Percentiles rank a stretch among this genome's conserved stretches.
Evolutionary conservation across 257 asterid species (phyloP).

Genomic region (Anisodus acutangulus): DNA sequence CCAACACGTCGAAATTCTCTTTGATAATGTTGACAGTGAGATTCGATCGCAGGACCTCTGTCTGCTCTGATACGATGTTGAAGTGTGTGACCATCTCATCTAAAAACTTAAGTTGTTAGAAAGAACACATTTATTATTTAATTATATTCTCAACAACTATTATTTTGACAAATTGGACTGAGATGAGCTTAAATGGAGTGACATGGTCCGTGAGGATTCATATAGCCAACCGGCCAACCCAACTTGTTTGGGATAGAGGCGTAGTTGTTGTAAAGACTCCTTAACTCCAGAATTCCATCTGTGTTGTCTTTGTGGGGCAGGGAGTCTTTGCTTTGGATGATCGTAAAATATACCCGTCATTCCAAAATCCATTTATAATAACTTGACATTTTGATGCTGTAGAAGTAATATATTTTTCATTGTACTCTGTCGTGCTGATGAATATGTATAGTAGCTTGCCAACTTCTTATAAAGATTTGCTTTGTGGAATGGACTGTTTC

Average conservation of each 20-base stretch:
- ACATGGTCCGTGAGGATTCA: not conserved
- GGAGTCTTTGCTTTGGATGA: not conserved
- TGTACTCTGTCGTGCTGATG: not conserved
- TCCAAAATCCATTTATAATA: not conserved
- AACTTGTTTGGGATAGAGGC: not conserved
- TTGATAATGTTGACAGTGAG: too few relatives aligned
- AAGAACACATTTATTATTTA: too few relatives aligned
- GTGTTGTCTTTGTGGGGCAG: not conserved
- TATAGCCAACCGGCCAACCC: not conserved
- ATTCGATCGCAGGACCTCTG: too few relatives aligned
- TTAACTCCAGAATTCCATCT: not conserved
- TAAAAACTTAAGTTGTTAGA: too few relatives aligned
- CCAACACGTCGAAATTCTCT: too few relatives aligned
- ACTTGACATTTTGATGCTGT: not conserved
- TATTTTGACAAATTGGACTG: not conserved
- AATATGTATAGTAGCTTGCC: not conserved
- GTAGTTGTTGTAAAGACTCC: not conserved
- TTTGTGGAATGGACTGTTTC: too few relatives aligned
- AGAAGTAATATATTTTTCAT: not conserved
- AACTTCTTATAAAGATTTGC: not conserved
- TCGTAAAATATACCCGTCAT: not conserved
- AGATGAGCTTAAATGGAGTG: constrained; percentile 15
- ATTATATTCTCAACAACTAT: not conserved
- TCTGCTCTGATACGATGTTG: too few relatives aligned
- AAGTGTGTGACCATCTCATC: too few relatives aligned